Evolutionary conservation across 2,329 filamentous ascomycete species (phyloP).

Genomic region (Colletotrichum cordylinicola): DNA sequence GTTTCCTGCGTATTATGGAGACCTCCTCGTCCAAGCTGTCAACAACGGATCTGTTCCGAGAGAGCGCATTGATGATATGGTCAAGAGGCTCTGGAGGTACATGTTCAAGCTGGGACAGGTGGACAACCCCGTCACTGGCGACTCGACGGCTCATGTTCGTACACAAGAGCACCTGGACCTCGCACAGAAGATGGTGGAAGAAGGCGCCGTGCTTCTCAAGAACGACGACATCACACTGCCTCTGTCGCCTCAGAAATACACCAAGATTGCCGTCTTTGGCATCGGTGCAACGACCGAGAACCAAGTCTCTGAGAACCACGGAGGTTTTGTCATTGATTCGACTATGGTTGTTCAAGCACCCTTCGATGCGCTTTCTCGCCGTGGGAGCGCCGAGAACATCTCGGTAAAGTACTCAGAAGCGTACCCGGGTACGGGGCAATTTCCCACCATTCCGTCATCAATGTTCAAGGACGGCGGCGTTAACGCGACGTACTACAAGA

Average conservation of each 20-base stretch:
- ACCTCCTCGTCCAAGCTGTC: conserved; percentile 31
- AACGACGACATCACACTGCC: conserved; percentile 52
- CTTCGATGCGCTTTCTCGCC: neutral
- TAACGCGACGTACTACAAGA: conserved; percentile 26
- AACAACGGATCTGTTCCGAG: conserved; percentile 71
- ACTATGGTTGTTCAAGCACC: neutral
- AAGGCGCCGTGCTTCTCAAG: conserved; percentile 48
- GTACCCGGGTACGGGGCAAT: neutral
- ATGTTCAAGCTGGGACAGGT: neutral
- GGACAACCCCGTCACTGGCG: conserved; percentile 17
- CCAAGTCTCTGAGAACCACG: conserved; percentile 27
- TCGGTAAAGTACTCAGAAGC: neutral
- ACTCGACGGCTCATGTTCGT: neutral
- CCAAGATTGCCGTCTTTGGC: conserved; percentile 41
- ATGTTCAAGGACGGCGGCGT: conserved; percentile 10
- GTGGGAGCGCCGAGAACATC: neutral
- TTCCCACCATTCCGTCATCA: neutral
- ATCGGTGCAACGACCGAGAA: conserved; percentile 59
- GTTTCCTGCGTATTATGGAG: neutral
- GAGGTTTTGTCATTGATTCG: neutral
- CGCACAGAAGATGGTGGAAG: neutral
- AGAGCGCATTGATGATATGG: neutral
- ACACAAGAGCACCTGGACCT: neutral
- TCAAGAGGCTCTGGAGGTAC: neutral
- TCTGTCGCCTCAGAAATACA: conserved; percentile 53